Conservation (phyloP, 441 rosid genomes). For the Pelargonium citronellum region DNA sequence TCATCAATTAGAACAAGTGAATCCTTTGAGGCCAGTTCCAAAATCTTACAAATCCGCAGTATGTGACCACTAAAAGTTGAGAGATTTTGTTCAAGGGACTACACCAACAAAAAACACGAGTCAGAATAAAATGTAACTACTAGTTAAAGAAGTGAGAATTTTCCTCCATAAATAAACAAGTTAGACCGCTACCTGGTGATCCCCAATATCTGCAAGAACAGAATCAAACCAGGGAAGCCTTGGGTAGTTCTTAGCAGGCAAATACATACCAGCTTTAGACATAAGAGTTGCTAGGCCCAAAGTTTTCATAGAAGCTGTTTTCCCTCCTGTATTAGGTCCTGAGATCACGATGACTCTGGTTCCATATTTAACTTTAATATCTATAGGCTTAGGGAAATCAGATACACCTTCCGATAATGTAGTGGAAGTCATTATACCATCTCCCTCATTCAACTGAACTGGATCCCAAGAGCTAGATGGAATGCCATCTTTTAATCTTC, state of each 20-base stretch:
- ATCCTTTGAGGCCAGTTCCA: constrained; percentile 58
- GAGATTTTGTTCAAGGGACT: constrained; percentile 90
- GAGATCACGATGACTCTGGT: constrained; percentile 75
- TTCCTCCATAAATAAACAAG: constrained; percentile 17
- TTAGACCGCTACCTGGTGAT: constrained; percentile 67
- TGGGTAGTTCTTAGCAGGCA: constrained; percentile 71
- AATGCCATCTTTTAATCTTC: constrained; percentile 24
- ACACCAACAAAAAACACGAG: constrained; percentile 35
- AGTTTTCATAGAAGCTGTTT: constrained; percentile 95
- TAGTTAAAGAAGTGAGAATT: constrained; percentile 20
- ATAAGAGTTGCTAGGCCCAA: constrained; percentile 74
- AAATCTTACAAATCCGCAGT: constrained; percentile 57
- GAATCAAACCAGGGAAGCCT: constrained; percentile 89
- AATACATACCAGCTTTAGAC: constrained; percentile 86
- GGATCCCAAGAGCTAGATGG: constrained; percentile 21
- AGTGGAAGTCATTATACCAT: constrained; percentile 20
- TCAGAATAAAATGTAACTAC: constrained; percentile 32
- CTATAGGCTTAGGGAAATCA: constrained; percentile 74
- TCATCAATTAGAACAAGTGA: constrained; percentile 90
- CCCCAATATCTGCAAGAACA: constrained; percentile 89
- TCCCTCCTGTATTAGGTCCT: constrained; percentile 95
- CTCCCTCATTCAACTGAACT: constrained; percentile 22
- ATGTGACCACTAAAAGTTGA: constrained; percentile 91
- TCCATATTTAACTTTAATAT: constrained; percentile 59
- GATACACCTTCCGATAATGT: constrained; percentile 23